Evolutionary conservation across 306 rosid species (phyloP).

Genomic region (Cucumis cinereus): DNA sequence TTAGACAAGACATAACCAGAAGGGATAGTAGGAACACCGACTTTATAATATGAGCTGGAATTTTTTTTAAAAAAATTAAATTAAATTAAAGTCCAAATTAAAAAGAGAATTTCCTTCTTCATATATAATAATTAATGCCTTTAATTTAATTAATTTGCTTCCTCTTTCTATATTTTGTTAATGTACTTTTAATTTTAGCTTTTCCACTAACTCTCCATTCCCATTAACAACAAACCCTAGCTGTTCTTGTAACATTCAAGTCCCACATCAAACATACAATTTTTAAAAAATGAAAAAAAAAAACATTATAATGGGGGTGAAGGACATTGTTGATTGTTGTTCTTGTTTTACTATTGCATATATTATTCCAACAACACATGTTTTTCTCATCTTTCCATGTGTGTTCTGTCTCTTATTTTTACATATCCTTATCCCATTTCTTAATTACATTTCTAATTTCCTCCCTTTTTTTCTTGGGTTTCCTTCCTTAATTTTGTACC

Average conservation of each 20-base stretch:
- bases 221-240: neutral
- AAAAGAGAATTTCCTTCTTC: neutral
- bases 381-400: slow-evolving; percentile 1
- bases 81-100: no score
- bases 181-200: no score
- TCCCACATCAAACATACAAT: neutral
- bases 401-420: neutral
- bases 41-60: no score
- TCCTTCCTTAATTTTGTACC: neutral
- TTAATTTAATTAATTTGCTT: neutral
- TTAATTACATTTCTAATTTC: neutral
- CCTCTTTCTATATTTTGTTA: no score
- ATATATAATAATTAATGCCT: neutral
- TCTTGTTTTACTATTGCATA: neutral
- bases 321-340: neutral
- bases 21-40: no score
- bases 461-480: neutral
- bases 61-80: no score
- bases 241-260: neutral
- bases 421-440: neutral
- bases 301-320: neutral
- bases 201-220: neutral
- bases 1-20: no score
- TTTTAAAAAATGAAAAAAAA: neutral
- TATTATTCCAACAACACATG: slow-evolving; percentile 1